A percentile compares a stretch with the other conserved stretches of the same genome.
Evolutionary conservation across 2,329 filamentous ascomycete genomes (phyloP).

Genomic region (Neobulgaria alba): DNA sequence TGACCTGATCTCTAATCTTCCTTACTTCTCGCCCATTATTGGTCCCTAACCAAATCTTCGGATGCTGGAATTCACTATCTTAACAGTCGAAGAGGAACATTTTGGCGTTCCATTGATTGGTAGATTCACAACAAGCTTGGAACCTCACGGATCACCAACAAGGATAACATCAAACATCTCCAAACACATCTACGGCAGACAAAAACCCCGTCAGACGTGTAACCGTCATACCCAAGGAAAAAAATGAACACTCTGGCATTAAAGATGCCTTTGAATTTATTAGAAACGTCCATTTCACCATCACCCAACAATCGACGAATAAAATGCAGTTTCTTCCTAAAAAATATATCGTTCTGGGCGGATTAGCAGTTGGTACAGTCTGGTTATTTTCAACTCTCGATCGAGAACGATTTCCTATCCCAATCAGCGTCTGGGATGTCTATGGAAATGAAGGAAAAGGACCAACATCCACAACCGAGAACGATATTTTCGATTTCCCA

Average conservation of each 20-base stretch:
- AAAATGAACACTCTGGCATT: neutral
- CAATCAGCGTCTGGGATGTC: slow-evolving; percentile 4
- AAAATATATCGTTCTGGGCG: slow-evolving; percentile 15
- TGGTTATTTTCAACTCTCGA: slow-evolving; percentile 20
- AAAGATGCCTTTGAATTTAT: neutral
- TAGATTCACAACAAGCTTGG: too few species aligned
- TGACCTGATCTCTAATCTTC: too few species aligned
- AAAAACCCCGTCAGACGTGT: neutral
- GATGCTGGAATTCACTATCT: too few species aligned
- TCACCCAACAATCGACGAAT: neutral
- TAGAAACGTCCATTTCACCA: neutral
- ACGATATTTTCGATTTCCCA: slow-evolving; percentile 31
- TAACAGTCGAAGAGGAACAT: too few species aligned
- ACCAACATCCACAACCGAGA: slow-evolving; percentile 1
- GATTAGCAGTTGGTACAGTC: slow-evolving; percentile 9
- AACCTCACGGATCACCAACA: neutral
- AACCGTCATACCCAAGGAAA: neutral
- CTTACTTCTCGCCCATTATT: too few species aligned
- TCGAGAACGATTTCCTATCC: slow-evolving; percentile 6
- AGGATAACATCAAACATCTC: neutral
- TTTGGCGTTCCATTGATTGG: too few species aligned
- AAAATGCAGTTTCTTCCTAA: slow-evolving; percentile 7
- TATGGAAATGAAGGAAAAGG: neutral
- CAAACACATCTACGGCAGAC: neutral
- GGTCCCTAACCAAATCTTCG: too few species aligned